These are phyloP conservation scores for Castanopsis chinensis DNA, from an alignment of 306 rosid genomes.

Conservation along the genomic window DNA sequence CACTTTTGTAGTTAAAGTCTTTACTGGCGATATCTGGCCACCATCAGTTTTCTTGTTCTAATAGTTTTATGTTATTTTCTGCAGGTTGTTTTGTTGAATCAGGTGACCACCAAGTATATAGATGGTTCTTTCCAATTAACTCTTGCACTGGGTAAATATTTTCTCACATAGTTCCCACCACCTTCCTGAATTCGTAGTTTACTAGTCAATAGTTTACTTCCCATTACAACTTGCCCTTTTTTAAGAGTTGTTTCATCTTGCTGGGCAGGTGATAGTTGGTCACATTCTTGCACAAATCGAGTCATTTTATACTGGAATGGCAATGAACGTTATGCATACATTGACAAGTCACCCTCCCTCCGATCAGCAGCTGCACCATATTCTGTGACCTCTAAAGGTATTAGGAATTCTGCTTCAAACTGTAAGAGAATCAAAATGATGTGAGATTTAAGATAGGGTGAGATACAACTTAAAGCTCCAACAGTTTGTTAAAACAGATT, in stretches of 20 bases:
- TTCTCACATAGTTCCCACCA: conserved; percentile 21
- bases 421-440: conserved; percentile 50
- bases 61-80: not conserved
- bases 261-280: conserved; percentile 88
- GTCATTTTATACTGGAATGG: conserved; percentile 79
- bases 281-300: conserved; percentile 87
- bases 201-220: conserved; percentile 4
- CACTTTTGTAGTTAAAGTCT: not conserved
- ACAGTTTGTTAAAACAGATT: not conserved
- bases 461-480: not conserved
- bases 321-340: conserved; percentile 62
- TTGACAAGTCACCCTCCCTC: conserved; percentile 80
- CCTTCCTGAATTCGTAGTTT: conserved; percentile 4
- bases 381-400: conserved; percentile 65
- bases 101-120: conserved; percentile 68
- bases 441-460: conserved; percentile 23
- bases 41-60: not conserved
- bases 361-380: conserved; percentile 71
- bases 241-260: conserved; percentile 26
- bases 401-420: conserved; percentile 58
- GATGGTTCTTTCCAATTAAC: conserved; percentile 91
- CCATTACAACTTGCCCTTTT: not conserved
- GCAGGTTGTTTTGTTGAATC: conserved; percentile 91
- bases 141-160: conserved; percentile 73
- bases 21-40: not conserved